Evolutionary conservation across 164 flowering plant genomes (phyloP).

Genomic region (Aristolochia californica): DNA sequence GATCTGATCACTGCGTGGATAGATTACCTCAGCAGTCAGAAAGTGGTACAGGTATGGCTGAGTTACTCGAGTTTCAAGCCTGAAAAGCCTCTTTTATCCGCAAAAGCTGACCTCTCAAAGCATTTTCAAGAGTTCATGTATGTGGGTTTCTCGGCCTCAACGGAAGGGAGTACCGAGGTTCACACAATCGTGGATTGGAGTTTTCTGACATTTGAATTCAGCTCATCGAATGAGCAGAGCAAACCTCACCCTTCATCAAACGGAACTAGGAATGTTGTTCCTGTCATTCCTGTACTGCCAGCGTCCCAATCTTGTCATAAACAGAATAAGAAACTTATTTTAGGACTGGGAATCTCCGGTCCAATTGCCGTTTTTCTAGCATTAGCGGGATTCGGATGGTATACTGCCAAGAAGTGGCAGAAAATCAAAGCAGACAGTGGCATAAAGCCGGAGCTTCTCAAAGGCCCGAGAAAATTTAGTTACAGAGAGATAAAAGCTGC

Average conservation of each 20-base stretch:
- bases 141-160: conserved; percentile 79
- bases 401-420: conserved; percentile 46
- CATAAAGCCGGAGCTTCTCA: conserved; percentile 41
- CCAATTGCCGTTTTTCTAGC: conserved; percentile 32
- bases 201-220: conserved; percentile 45
- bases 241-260: too few relatives aligned
- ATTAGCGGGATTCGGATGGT: conserved; percentile 39
- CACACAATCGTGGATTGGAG: conserved; percentile 62
- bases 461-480: conserved; percentile 56
- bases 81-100: conserved; percentile 29
- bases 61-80: conserved; percentile 54
- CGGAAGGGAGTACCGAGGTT: conserved; percentile 79
- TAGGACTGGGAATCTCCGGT: conserved; percentile 58
- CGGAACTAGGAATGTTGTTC: not conserved
- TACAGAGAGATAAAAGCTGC: conserved; percentile 44
- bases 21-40: conserved; percentile 42
- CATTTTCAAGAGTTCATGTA: conserved; percentile 40
- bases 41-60: conserved; percentile 45
- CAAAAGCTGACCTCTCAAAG: conserved; percentile 43
- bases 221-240: conserved; percentile 10
- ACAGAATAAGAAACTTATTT: conserved; percentile 26
- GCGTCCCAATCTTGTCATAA: conserved; percentile 18
- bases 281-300: conserved; percentile 19
- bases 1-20: conserved; percentile 66
- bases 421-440: conserved; percentile 13